A percentile compares a stretch with the other conserved stretches of the same genome.
These are phyloP conservation scores for Aspergillus hancockii DNA, from an alignment of 495 filamentous ascomycete species.

Conservation along the genomic window DNA sequence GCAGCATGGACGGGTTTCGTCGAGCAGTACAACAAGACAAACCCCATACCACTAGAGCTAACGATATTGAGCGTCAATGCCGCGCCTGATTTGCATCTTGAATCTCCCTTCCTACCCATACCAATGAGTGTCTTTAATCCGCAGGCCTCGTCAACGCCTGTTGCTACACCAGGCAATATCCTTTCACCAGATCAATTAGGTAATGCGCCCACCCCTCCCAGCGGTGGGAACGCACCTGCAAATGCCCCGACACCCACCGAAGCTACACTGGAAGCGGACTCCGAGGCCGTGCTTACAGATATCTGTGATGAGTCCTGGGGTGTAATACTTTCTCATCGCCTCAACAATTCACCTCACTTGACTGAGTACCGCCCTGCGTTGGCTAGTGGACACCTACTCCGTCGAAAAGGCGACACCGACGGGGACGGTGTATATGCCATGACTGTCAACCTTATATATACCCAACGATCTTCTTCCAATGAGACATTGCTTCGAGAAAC, in stretches of 20 bases:
- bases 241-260: conserved; percentile 62
- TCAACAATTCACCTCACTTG: conserved; percentile 64
- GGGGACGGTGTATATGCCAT: conserved; percentile 64
- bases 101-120: conserved; percentile 31
- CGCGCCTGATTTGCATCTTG: conserved; percentile 63
- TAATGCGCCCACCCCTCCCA: conserved; percentile 38
- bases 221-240: conserved; percentile 24
- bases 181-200: conserved; percentile 45
- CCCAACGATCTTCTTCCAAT: conserved; percentile 45
- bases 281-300: conserved; percentile 75
- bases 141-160: conserved; percentile 38
- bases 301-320: conserved; percentile 80
- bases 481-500: conserved; percentile 70
- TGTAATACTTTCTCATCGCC: conserved; percentile 68
- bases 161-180: conserved; percentile 46
- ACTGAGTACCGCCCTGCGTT: conserved; percentile 65
- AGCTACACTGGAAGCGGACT: conserved; percentile 58
- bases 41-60: conserved; percentile 50
- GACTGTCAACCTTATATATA: conserved; percentile 67
- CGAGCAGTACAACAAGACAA: conserved; percentile 46
- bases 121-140: conserved; percentile 36
- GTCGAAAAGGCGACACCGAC: conserved; percentile 62
- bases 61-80: conserved; percentile 67
- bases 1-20: conserved; percentile 48
- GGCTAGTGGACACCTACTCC: conserved; percentile 74